Percentiles rank a stretch among this genome's conserved stretches.
Evolutionary conservation across 2,329 filamentous ascomycete genomes (phyloP).

Genomic region (Didymella exigua): DNA sequence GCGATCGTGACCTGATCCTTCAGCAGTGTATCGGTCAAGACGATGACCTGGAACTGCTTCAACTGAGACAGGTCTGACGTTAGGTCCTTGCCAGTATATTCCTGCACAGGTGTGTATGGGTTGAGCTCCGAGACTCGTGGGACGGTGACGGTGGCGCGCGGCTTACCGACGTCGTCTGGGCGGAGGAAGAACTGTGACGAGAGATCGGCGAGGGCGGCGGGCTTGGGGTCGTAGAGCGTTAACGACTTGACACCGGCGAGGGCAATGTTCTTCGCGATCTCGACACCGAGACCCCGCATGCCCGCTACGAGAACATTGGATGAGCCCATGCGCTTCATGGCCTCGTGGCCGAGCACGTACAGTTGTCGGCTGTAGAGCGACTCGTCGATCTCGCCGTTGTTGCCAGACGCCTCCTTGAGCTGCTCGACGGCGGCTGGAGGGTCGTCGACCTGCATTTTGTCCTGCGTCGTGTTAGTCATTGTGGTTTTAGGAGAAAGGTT

Average conservation of each 20-base stretch:
- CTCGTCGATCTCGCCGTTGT: slow-evolving; percentile 68
- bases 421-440: slow-evolving; percentile 63
- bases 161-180: slow-evolving; percentile 86
- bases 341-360: slow-evolving; percentile 75
- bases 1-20: slow-evolving; percentile 81
- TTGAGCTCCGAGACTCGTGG: slow-evolving; percentile 94
- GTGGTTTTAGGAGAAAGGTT: not conserved
- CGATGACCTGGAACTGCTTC: slow-evolving; percentile 90
- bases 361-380: slow-evolving; percentile 71
- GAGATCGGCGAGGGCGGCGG: slow-evolving; percentile 82
- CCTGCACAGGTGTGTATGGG: slow-evolving; percentile 87
- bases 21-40: slow-evolving; percentile 83
- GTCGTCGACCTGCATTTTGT: slow-evolving; percentile 68
- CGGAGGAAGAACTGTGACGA: slow-evolving; percentile 98
- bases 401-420: slow-evolving; percentile 56
- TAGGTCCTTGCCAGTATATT: slow-evolving; percentile 70
- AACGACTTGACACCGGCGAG: slow-evolving; percentile 97
- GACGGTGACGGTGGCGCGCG: slow-evolving; percentile 82
- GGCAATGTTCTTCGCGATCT: slow-evolving; percentile 98
- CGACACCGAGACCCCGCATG: slow-evolving; percentile 90
- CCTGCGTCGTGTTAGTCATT: slow-evolving; percentile 44
- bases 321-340: slow-evolving; percentile 98
- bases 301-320: slow-evolving; percentile 94
- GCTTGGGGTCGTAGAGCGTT: slow-evolving; percentile 87
- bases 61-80: slow-evolving; percentile 78